Conservation (phyloP, 2,329 filamentous ascomycete genomes). For the Ophiostoma tasmaniense region DNA sequence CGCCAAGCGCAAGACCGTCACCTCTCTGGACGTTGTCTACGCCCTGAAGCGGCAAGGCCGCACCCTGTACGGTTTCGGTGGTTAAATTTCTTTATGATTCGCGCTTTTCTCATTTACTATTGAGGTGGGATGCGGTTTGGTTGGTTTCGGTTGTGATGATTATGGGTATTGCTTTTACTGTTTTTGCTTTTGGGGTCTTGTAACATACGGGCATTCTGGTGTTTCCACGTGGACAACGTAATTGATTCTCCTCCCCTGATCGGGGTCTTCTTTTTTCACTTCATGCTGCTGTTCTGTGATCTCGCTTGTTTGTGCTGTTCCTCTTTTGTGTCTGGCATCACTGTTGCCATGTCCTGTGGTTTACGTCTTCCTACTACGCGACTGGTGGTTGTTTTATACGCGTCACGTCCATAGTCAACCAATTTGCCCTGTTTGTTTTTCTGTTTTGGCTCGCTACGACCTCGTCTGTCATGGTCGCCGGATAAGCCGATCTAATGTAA, state of each 20-base stretch:
- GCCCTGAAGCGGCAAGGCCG: conserved; percentile 62
- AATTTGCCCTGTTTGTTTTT: too few relatives aligned
- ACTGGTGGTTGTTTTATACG: neutral
- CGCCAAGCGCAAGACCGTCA: conserved; percentile 75
- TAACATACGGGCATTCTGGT: conserved; percentile 25
- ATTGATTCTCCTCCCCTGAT: conserved; percentile 18
- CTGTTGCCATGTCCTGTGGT: neutral
- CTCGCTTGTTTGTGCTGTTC: neutral
- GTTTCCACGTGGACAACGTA: conserved; percentile 24
- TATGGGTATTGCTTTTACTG: conserved; percentile 23
- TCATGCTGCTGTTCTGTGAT: neutral
- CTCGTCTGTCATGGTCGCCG: too few relatives aligned
- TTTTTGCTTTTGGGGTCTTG: conserved; percentile 20
- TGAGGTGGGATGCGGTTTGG: conserved; percentile 16
- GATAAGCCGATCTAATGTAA: too few relatives aligned
- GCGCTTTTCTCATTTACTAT: conserved; percentile 22
- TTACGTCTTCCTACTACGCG: neutral
- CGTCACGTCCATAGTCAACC: too few relatives aligned
- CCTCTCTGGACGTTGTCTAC: conserved; percentile 59
- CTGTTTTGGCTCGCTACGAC: too few relatives aligned
- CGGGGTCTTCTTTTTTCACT: neutral
- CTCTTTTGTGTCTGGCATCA: neutral
- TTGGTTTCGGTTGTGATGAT: conserved; percentile 24
- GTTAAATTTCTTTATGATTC: conserved; percentile 45
- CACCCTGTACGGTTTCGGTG: conserved; percentile 83